Evolutionary conservation across 352 stramenopile genomes (phyloP).

Genomic region (Halophytophthora batemanensis): DNA sequence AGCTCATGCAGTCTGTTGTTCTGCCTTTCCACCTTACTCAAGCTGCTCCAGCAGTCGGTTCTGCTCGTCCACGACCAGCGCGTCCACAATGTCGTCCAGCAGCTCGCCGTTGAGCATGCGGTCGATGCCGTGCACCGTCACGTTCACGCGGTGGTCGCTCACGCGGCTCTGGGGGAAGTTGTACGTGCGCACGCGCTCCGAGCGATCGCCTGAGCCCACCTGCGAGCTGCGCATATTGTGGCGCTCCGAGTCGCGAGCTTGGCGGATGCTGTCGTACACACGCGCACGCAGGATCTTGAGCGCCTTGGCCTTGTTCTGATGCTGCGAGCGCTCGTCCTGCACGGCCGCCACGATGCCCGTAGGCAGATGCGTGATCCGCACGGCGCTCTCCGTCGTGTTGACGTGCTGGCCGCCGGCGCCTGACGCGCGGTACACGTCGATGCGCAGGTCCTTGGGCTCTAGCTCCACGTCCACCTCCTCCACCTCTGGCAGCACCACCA

Average conservation of each 20-base stretch:
- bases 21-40: slow-evolving; percentile 29
- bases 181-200: slow-evolving; percentile 98
- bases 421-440: slow-evolving; percentile 96
- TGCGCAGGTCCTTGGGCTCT: slow-evolving; percentile 94
- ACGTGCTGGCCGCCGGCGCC: slow-evolving; percentile 98
- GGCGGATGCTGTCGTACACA: slow-evolving; percentile 94
- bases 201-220: slow-evolving; percentile 94
- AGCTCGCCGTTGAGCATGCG: slow-evolving; percentile 87
- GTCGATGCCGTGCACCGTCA: slow-evolving; percentile 88
- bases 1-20: slow-evolving; percentile 11
- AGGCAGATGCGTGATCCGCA: slow-evolving; percentile 96
- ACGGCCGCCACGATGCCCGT: slow-evolving; percentile 89
- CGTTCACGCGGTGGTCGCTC: slow-evolving; percentile 93
- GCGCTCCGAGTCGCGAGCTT: slow-evolving; percentile 49
- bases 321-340: slow-evolving; percentile 96
- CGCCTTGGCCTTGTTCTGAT: slow-evolving; percentile 98
- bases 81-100: slow-evolving; percentile 89
- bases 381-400: slow-evolving; percentile 98
- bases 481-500: slow-evolving; percentile 94
- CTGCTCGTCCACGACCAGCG: slow-evolving; percentile 74
- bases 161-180: slow-evolving; percentile 97
- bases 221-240: slow-evolving; percentile 76
- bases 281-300: slow-evolving; percentile 96
- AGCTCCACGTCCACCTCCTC: slow-evolving; percentile 88
- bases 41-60: slow-evolving; percentile 73